These are phyloP conservation scores for Epichloe scottii DNA, from an alignment of 2,329 filamentous ascomycete genomes.

Conservation along the genomic window DNA sequence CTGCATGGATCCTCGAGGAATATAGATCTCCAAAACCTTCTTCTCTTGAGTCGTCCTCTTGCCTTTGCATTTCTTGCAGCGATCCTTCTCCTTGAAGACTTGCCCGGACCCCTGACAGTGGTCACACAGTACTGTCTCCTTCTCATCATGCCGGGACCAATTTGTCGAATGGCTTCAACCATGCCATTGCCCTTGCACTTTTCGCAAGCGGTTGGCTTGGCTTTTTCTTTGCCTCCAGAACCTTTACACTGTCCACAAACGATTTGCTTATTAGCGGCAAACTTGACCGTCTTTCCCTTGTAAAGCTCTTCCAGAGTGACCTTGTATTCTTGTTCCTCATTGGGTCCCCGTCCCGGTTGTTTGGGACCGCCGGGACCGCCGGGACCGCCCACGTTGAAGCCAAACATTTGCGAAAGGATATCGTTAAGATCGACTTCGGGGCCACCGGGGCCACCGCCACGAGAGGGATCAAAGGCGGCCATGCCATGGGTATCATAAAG, in stretches of 20 bases:
- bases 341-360: slow-evolving; percentile 57
- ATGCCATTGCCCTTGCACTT: slow-evolving; percentile 72
- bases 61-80: slow-evolving; percentile 98
- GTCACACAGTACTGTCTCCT: slow-evolving; percentile 70
- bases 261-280: slow-evolving; percentile 88
- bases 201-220: slow-evolving; percentile 70
- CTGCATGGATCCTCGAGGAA: slow-evolving; percentile 73
- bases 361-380: slow-evolving; percentile 42
- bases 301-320: slow-evolving; percentile 90
- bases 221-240: slow-evolving; percentile 80
- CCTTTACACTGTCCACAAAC: slow-evolving; percentile 82
- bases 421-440: slow-evolving; percentile 81
- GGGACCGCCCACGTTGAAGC: slow-evolving; percentile 52
- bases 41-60: slow-evolving; percentile 75
- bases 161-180: slow-evolving; percentile 64
- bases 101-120: slow-evolving; percentile 76
- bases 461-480: slow-evolving; percentile 77
- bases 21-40: slow-evolving; percentile 93
- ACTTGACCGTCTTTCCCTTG: slow-evolving; percentile 97
- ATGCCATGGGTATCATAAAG: slow-evolving; percentile 93
- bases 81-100: slow-evolving; percentile 89
- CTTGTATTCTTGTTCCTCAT: slow-evolving; percentile 85
- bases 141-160: slow-evolving; percentile 78
- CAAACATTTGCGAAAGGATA: slow-evolving; percentile 86
- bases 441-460: slow-evolving; percentile 51